Evolutionary conservation across 495 filamentous ascomycete species (phyloP), one percentile per base, ranked within the genome.

Genomic region (Xylaria scruposa): DNA sequence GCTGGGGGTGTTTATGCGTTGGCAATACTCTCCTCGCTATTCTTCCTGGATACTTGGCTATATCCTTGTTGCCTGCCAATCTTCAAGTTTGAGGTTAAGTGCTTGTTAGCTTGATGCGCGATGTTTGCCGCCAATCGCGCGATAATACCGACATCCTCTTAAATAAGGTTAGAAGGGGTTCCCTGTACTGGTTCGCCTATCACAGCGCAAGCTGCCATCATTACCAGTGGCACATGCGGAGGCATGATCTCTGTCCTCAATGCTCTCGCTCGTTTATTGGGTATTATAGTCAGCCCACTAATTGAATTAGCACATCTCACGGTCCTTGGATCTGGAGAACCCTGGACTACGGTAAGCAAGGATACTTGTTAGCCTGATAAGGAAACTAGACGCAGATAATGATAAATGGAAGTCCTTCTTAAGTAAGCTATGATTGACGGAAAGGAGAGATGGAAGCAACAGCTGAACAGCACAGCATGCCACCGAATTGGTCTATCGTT

Each of bases 251-350:
- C 46, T 40, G 29, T 46, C 29, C 24, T 51, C 12, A 26, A 21
- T 60, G 49, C 10, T 15, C 33, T 56, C 49, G 62, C 2, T 47
- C 40, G 62, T 65, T 49, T n/a, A 65, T 65, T 65, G 62, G 62
- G 2, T 15, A 6, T 47, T 47, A 26, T 19, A 21, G 29, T 46
- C 19, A 53, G 31, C 4, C 31, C 53, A 10, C 65, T 67, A 56
- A 54, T 54, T 54, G 33, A 31, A 44, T 67, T 42, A 42, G 49
- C 33, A 54, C 31, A 67, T 42, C 29, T 51, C 33, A 29, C 38
- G 21, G 60, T 17, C 36, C 49, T 67, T 26, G 56, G 65, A 67
- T 67, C 65, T 54, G 60, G 9, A 33, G 38, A 21, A 44, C 60
- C 60, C 60, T 38, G 33, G 4, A 13, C n/a, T 29, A 40, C 42